Conservation (phyloP, 2,329 filamentous ascomycete genomes). For the Shiraia sp. region DNA sequence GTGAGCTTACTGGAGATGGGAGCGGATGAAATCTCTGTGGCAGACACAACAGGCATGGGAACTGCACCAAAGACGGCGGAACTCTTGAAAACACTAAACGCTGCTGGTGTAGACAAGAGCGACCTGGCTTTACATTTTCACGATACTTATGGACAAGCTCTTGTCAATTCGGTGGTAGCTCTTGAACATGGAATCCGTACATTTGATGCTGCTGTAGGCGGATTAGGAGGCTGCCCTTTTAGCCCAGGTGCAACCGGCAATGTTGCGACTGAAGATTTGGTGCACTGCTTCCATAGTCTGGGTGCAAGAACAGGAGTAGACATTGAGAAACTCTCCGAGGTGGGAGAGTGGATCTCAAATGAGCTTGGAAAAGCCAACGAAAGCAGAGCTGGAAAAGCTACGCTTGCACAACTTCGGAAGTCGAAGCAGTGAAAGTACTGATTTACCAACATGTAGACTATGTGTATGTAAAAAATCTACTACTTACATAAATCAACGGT, state of each 20-base stretch:
- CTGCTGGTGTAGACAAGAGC: slow-evolving; percentile 69
- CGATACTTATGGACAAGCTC: slow-evolving; percentile 82
- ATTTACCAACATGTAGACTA: not conserved
- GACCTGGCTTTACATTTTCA: slow-evolving; percentile 85
- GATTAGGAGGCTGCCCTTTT: slow-evolving; percentile 83
- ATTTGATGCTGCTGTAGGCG: slow-evolving; percentile 80
- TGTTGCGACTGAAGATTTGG: slow-evolving; percentile 81
- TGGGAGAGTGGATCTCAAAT: slow-evolving; percentile 46
- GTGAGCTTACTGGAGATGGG: slow-evolving; percentile 76
- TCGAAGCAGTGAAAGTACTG: not conserved
- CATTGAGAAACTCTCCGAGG: slow-evolving; percentile 40
- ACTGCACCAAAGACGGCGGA: slow-evolving; percentile 72
- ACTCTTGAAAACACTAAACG: slow-evolving; percentile 65
- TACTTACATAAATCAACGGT: too few species aligned
- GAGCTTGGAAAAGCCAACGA: slow-evolving; percentile 43
- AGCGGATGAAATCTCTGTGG: slow-evolving; percentile 86
- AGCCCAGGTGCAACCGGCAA: slow-evolving; percentile 86
- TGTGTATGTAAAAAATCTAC: too few species aligned
- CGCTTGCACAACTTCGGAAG: slow-evolving; percentile 36
- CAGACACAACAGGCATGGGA: slow-evolving; percentile 90
- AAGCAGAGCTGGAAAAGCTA: slow-evolving; percentile 46
- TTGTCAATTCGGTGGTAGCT: slow-evolving; percentile 79
- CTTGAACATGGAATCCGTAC: slow-evolving; percentile 76
- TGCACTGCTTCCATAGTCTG: slow-evolving; percentile 73
- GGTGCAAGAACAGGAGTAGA: slow-evolving; percentile 74